Conservation (phyloP, 139 green algal genomes). For the Raphidocelis subcapitata region DNA sequence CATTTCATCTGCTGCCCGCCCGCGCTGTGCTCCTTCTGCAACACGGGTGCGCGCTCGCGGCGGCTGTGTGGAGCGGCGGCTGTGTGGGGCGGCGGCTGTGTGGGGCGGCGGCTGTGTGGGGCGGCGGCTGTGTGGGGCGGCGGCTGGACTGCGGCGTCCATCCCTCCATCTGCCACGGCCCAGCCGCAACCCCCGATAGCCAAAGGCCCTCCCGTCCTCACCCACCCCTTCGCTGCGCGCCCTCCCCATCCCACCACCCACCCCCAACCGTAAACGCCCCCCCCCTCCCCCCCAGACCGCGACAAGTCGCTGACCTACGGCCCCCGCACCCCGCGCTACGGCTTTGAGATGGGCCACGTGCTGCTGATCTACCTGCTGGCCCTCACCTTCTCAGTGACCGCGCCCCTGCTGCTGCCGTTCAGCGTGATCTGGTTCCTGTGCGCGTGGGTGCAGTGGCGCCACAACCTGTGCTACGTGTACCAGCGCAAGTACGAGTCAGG, state of each 20-base stretch:
- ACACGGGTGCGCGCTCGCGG: conserved; percentile 32
- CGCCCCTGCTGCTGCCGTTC: conserved; percentile 66
- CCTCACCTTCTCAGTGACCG: conserved; percentile 51
- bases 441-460: conserved; percentile 43
- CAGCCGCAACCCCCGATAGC: too few relatives aligned
- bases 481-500: conserved; percentile 65
- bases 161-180: too few relatives aligned
- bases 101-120: too few relatives aligned
- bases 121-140: too few relatives aligned
- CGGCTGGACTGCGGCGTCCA: too few relatives aligned
- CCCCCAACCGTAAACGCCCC: too few relatives aligned
- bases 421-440: conserved; percentile 54
- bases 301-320: conserved; percentile 17
- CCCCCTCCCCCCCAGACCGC: conserved; percentile 2
- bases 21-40: conserved; percentile 13
- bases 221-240: too few relatives aligned
- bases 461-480: conserved; percentile 58
- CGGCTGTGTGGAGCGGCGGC: too few relatives aligned
- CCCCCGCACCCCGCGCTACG: conserved; percentile 40
- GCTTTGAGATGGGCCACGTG: conserved; percentile 44
- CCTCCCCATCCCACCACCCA: too few relatives aligned
- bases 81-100: too few relatives aligned
- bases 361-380: conserved; percentile 56
- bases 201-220: too few relatives aligned
- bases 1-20: conserved; percentile 16